Evolutionary conservation across 2,329 filamentous ascomycete genomes (phyloP).

Genomic region (Penicillium glabrum): DNA sequence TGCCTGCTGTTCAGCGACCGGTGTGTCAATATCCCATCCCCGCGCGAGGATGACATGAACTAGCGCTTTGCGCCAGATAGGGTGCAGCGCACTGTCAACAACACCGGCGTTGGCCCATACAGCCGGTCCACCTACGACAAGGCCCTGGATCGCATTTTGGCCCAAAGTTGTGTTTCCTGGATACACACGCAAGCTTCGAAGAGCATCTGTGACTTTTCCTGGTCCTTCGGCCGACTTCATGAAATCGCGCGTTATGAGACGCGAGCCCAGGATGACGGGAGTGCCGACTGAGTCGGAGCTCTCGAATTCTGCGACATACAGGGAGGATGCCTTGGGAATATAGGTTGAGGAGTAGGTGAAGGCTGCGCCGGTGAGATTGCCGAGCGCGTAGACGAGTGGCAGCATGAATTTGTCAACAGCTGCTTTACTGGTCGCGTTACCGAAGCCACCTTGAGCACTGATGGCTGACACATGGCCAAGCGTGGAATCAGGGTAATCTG

Average conservation of each 20-base stretch:
- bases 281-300: neutral
- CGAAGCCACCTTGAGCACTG: neutral
- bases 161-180: neutral
- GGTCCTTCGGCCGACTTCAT: neutral
- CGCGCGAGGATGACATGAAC: slow-evolving; percentile 9
- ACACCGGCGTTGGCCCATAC: neutral
- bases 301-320: neutral
- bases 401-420: neutral
- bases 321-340: neutral
- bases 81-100: slow-evolving; percentile 1
- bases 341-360: neutral
- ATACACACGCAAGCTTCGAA: neutral
- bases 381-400: neutral
- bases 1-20: slow-evolving; percentile 20
- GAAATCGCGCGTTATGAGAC: neutral
- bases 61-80: slow-evolving; percentile 19
- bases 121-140: neutral
- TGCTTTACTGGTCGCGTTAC: neutral
- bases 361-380: neutral
- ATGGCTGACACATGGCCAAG: neutral
- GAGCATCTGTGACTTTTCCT: neutral
- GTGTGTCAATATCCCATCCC: slow-evolving; percentile 14
- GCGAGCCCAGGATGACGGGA: neutral
- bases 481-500: neutral
- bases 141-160: neutral